Conservation (phyloP, 2,329 filamentous ascomycete genomes). For the Colletotrichum trifolii region DNA sequence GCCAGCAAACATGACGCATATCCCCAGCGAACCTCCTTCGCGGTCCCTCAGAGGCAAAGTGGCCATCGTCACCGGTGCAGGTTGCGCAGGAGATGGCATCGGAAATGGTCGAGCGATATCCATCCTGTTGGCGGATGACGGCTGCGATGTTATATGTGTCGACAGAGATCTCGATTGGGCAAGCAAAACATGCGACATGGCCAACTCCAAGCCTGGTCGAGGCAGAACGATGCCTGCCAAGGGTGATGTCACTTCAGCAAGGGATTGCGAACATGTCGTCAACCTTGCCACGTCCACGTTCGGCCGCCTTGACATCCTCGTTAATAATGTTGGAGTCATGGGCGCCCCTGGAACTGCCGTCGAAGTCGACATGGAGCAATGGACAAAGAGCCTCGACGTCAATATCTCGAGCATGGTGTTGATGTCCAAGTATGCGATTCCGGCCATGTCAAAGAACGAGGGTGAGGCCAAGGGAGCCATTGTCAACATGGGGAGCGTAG, state of each 20-base stretch:
- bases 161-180: slow-evolving; percentile 63
- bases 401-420: slow-evolving; percentile 39
- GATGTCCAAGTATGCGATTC: slow-evolving; percentile 36
- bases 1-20: slow-evolving; percentile 5
- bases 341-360: slow-evolving; percentile 69
- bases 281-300: slow-evolving; percentile 57
- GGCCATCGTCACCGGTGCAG: slow-evolving; percentile 70
- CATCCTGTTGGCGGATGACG: slow-evolving; percentile 69
- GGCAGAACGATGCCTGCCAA: slow-evolving; percentile 55
- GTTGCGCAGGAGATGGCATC: slow-evolving; percentile 65
- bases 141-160: slow-evolving; percentile 68
- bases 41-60: slow-evolving; percentile 42
- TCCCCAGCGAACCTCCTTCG: slow-evolving; percentile 37
- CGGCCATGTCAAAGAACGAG: slow-evolving; percentile 53
- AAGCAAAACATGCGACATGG: slow-evolving; percentile 64
- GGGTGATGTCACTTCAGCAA: slow-evolving; percentile 65
- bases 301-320: slow-evolving; percentile 69
- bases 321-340: slow-evolving; percentile 73
- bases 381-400: slow-evolving; percentile 64
- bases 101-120: slow-evolving; percentile 70
- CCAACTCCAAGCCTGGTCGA: slow-evolving; percentile 49
- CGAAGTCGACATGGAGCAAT: slow-evolving; percentile 68
- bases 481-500: slow-evolving; percentile 72
- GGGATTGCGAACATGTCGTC: slow-evolving; percentile 60
- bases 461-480: slow-evolving; percentile 61